Base-by-base conservation (phyloP, 495 filamentous ascomycete species). In the Sordaria brevicollis region DNA sequence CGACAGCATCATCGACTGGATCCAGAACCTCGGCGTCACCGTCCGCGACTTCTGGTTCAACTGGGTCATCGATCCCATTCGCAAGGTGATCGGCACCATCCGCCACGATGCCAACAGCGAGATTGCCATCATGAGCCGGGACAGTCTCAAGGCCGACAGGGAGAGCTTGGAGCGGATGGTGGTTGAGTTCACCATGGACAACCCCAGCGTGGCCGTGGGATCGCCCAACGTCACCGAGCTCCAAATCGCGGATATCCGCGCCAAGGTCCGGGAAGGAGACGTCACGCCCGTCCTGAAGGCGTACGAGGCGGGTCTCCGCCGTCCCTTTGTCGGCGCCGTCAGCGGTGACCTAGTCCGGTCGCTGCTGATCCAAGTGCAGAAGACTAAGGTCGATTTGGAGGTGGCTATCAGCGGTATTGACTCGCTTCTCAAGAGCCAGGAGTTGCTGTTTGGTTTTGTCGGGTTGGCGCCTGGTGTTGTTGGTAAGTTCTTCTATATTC, bases 301-400 rank as follows among this genome's bases (percentile, higher is more conserved):
- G 0, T 99, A 97, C 77, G 95, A 98, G 77, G 87, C 88, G 71
- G 95, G 97, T 75, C 77, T 99, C 38, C 85, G 90, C 31, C 87
- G 81, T 38, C 95, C 95, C 25, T 88, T 99, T 43, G 81, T 87
- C 35, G 93, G 93, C 7, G 90, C 93, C 1, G 76, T 98, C 17
- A 84, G 84, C 54, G 95, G 95, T 21, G 93, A 97, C 76, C 81
- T 99, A n/a, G 82, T 97, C 65, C 88, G 95, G 66, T 91, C 95
- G 29, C 86, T 99, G 66, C 85, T 99, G 35, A 97, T 99, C 62
- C 95, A 99, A 76, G 88, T 99, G 62, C 95, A 99, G 76, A 99
- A 98, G 83, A 98, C 95, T 1, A 99, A 98, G 82, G 95, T 99
- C 34, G 95, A 99, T 74, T 90, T 98, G 9, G 95, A 99, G 79